Base-by-base conservation (phyloP, 257 asterid species). In the Solanum piurae region DNA sequence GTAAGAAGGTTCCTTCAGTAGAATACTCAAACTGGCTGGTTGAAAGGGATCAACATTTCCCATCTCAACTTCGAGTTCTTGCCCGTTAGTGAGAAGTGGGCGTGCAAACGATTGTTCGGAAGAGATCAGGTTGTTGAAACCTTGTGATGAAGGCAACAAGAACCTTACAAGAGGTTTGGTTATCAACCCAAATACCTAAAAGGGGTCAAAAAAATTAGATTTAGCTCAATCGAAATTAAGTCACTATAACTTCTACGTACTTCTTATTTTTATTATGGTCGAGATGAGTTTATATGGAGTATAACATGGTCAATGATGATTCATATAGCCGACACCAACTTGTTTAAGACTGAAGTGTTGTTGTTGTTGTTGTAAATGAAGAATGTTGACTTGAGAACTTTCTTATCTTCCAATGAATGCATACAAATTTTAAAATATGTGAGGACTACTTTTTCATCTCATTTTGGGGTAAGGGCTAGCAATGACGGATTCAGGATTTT, bases 121-220 rank as follows among this genome's bases (percentile, higher is more conserved):
- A 21, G 88, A 86, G 77, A 27, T 16, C 5, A 13, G 37, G 1
- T 49, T 34, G 62, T 36, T 37, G 5, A 12, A 71, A 71, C 52
- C 88, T n/a, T 74, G 25, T 21, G 89, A 76, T n/a, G 92, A 83
- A 72, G 93, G 90, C 60, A 92, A 88, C 87, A 95, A 87, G 86
- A 88, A 86, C 91, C 90, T 93, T 75, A 96, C 55, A 9, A 96
- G 90, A 66, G 90, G 96, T 89, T 94, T 96, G 2, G 98, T 96
- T 88, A 93, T 58, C 88, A 91, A 79, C n/a, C 98, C 97, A 23
- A 92, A 93, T 52, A 92, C 96, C 98, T 96, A 27, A 25, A 89
- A 84, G 52, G 20, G 64, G 25, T 36, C 46, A 85, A 68, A 80
- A 27, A 3, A 27, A 14, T 77, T 77, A n/a, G 25, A 40, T 25